These are phyloP conservation scores for Rhodamnia rubescens DNA, from an alignment of 345 rosid genomes.

Conservation along the genomic window DNA sequence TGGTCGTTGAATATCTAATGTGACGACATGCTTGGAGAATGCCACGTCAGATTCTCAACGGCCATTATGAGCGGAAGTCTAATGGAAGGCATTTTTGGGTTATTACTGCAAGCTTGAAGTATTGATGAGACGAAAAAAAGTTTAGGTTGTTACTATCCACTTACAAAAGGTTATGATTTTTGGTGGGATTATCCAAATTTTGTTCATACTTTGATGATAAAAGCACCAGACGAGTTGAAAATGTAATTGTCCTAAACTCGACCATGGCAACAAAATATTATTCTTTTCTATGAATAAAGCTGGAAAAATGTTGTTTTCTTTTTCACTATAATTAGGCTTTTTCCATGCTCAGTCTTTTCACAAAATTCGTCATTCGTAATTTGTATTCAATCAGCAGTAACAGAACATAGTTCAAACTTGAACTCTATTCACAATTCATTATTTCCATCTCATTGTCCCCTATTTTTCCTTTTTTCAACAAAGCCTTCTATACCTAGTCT, in stretches of 20 bases:
- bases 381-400: neutral
- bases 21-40: neutral
- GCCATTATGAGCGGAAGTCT: no score
- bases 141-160: neutral
- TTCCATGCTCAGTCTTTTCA: neutral
- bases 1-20: neutral
- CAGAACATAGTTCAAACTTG: no score
- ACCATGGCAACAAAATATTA: neutral
- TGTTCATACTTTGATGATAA: neutral
- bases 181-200: neutral
- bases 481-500: no score
- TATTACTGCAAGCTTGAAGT: no score
- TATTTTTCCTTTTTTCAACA: no score
- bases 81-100: no score
- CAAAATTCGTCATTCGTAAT: neutral
- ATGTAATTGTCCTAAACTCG: neutral
- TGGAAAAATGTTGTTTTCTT: neutral
- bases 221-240: neutral
- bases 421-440: no score
- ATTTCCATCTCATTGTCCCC: no score
- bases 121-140: neutral
- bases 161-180: neutral
- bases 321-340: neutral
- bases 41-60: no score
- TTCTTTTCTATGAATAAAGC: neutral